These are phyloP conservation scores for Neoarthrinium moseri DNA, from an alignment of 2,329 filamentous ascomycete species.

Conservation along the genomic window DNA sequence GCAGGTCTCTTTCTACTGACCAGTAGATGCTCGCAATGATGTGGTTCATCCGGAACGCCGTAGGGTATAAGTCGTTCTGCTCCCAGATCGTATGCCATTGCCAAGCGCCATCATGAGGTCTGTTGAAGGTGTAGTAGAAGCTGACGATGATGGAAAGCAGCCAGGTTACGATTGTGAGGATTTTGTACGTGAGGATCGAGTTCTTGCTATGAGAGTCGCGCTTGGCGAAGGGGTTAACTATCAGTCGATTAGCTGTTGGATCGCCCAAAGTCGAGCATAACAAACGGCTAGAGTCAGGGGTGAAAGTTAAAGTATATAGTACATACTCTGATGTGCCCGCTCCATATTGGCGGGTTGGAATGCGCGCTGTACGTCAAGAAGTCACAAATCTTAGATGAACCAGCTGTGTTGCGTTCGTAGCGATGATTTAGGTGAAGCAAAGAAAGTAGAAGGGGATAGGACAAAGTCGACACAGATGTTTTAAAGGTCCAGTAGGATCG, in stretches of 20 bases:
- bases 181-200: conserved; percentile 70
- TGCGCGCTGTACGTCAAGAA: not conserved
- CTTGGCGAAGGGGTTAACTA: conserved; percentile 75
- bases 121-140: conserved; percentile 70
- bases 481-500: conserved; percentile 1
- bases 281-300: not conserved
- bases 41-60: conserved; percentile 74
- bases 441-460: not conserved
- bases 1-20: conserved; percentile 44
- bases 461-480: not conserved
- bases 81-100: conserved; percentile 69
- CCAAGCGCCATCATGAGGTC: conserved; percentile 60
- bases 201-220: conserved; percentile 63
- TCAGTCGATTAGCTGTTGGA: not conserved
- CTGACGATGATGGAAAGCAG: conserved; percentile 68
- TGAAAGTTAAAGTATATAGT: not conserved
- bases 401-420: not conserved
- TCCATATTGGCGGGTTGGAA: conserved; percentile 23
- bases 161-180: conserved; percentile 74
- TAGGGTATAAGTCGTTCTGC: conserved; percentile 65
- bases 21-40: conserved; percentile 71
- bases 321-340: conserved; percentile 26
- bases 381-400: not conserved
- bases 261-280: not conserved
- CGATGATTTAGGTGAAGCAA: conserved; percentile 16